A percentile compares a stretch with the other conserved stretches of the same genome.
These are phyloP conservation scores for Ophiosphaerella herpotricha DNA, from an alignment of 2,329 filamentous ascomycete genomes.

Conservation along the genomic window DNA sequence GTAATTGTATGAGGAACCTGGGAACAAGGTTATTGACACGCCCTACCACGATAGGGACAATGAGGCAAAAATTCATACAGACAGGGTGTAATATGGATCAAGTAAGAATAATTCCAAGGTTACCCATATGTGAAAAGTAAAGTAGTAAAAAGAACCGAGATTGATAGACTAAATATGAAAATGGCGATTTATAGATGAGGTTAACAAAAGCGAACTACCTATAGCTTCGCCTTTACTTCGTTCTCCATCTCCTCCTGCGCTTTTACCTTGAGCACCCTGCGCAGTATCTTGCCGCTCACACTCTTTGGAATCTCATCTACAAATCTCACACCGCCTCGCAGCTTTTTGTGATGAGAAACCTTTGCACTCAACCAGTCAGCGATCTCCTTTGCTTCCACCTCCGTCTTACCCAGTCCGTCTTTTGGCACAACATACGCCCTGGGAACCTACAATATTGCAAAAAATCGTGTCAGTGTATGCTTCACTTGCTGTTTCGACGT, in stretches of 20 bases:
- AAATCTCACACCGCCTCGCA: conserved; percentile 53
- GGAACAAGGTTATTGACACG: too few species aligned
- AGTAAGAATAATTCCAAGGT: too few species aligned
- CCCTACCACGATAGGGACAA: too few species aligned
- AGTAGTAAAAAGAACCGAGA: neutral
- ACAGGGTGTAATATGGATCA: too few species aligned
- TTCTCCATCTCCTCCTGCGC: conserved; percentile 48
- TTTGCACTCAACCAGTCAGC: conserved; percentile 48
- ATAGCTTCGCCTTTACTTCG: conserved; percentile 50
- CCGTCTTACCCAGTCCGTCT: conserved; percentile 34
- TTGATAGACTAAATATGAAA: neutral
- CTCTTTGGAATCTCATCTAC: conserved; percentile 56
- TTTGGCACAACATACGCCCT: conserved; percentile 45
- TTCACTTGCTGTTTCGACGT: too few species aligned
- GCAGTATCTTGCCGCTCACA: conserved; percentile 53
- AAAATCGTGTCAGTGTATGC: too few species aligned
- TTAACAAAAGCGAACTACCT: conserved; percentile 11
- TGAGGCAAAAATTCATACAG: too few species aligned
- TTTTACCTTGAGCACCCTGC: conserved; percentile 51
- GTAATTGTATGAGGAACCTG: too few species aligned
- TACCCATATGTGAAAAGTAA: neutral
- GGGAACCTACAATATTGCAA: conserved; percentile 23
- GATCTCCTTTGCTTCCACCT: conserved; percentile 46
- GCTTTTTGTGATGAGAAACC: conserved; percentile 54
- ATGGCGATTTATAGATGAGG: neutral